Base-by-base conservation (phyloP, 306 rosid species). In the Quercus variabilis region DNA sequence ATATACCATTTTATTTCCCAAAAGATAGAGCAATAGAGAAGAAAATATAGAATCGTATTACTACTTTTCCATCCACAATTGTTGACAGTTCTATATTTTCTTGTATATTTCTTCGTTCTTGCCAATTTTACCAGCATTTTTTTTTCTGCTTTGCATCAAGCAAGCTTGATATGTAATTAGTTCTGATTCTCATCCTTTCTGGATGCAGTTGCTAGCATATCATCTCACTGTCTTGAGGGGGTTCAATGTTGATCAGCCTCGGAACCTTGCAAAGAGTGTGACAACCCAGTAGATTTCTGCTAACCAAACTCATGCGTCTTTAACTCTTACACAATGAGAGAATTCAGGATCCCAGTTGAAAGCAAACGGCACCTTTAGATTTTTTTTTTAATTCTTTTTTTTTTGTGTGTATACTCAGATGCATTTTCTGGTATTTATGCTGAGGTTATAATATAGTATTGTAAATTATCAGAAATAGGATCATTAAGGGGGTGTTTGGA, bases 221-320 rank as follows among this genome's bases (percentile, higher is more conserved):
- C 99, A 95, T 86, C 98, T 95, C 81, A 95, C 99, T 11, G 99
- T 95, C 74, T 86, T 91, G 73, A 90, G 94, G 81, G 99, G 99
- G 69, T 90, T 84, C 80, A 95, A 95, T 19, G 95, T 92, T n/a
- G 99, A 95, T 76, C 99, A 93, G 86, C 99, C 98, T 63, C 93
- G 98, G 74, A 95, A 95, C 90, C 97, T 95, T 25, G 99, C 99
- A 5, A 95, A 95, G 92, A 95, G 99, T 81, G 99, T 95, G 62
- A 95, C 98, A 3, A 95, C 99, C 0, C 88, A 88, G 78, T 93
- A 85, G 21, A 72, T 56, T 83, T 78, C 11, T 4, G 2, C 20
- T 2, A 67, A 55, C 55, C 57, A 49, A 67, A 76, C 5, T 51
- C 19, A 2, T 55, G 18, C 54, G 71, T 68, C 26, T 74, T 58